Evolutionary conservation across 768 basidiomycete genomes (phyloP).

Genomic region (Rhizopogon sp.): DNA sequence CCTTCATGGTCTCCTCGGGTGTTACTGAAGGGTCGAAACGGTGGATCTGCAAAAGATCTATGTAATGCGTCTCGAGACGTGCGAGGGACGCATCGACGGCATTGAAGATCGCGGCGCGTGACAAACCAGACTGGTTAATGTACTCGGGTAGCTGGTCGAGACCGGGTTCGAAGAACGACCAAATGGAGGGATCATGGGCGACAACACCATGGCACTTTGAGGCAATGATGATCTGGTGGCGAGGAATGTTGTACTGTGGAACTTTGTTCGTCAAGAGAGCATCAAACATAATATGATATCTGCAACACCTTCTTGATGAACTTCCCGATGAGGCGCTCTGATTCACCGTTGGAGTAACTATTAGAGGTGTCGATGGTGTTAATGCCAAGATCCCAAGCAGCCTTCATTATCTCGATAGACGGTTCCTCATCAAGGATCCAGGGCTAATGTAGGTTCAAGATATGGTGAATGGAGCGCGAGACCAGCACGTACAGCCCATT

Average conservation of each 20-base stretch:
- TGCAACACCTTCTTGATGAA: slow-evolving; percentile 28
- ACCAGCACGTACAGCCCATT: slow-evolving; percentile 19
- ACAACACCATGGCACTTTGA: slow-evolving; percentile 23
- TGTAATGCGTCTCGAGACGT: slow-evolving; percentile 31
- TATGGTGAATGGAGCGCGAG: not conserved
- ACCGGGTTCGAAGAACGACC: not conserved
- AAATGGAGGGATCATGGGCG: slow-evolving; percentile 1
- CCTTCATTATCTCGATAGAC: slow-evolving; percentile 30
- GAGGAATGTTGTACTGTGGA: slow-evolving; percentile 26
- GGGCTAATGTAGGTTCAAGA: slow-evolving; percentile 2
- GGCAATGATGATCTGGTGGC: slow-evolving; percentile 26
- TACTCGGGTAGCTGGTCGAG: slow-evolving; percentile 12
- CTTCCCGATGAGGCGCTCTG: slow-evolving; percentile 32
- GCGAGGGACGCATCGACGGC: slow-evolving; percentile 31
- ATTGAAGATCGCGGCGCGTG: slow-evolving; percentile 34
- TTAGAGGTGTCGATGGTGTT: slow-evolving; percentile 37
- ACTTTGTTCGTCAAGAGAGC: not conserved
- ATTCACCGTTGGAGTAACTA: slow-evolving; percentile 31
- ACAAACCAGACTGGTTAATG: slow-evolving; percentile 29
- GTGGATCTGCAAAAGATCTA: slow-evolving; percentile 43
- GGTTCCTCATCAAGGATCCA: slow-evolving; percentile 25
- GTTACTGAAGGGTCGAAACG: slow-evolving; percentile 33
- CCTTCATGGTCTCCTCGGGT: slow-evolving; percentile 44
- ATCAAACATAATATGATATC: not conserved
- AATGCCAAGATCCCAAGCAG: slow-evolving; percentile 36